Evolutionary conservation across 1,139 yeast genomes (phyloP).

Genomic region (Suhomyces panamericanus): DNA sequence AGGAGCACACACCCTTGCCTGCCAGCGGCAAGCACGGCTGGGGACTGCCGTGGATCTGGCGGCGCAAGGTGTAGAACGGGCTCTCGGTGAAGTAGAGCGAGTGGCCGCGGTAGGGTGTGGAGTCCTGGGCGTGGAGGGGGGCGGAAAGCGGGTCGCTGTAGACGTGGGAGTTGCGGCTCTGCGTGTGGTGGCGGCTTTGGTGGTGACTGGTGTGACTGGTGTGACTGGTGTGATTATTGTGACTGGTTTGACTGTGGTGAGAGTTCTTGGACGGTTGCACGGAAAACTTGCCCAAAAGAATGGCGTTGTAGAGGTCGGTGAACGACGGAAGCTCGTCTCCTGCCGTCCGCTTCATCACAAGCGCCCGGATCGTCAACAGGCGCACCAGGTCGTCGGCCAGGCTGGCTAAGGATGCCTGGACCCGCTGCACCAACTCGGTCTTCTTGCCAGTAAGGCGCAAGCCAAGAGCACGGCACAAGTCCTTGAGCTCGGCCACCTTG

Average conservation of each 20-base stretch:
- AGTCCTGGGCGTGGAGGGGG: conserved; percentile 13
- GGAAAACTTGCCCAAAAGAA: conserved; percentile 15
- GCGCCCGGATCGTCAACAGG: conserved; percentile 42
- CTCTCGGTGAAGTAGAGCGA: conserved; percentile 48
- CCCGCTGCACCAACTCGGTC: conserved; percentile 49
- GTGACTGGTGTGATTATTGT: too few species aligned
- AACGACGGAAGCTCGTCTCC: conserved; percentile 40
- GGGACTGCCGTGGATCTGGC: conserved; percentile 49
- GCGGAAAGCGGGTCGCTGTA: too few species aligned
- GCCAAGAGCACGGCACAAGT: conserved; percentile 36
- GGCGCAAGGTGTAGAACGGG: conserved; percentile 52
- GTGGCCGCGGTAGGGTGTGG: conserved; percentile 29
- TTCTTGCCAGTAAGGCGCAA: conserved; percentile 52
- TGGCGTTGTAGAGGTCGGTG: conserved; percentile 29
- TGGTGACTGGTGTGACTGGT: too few species aligned
- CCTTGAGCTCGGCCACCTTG: conserved; percentile 23
- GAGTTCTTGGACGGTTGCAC: conserved; percentile 10
- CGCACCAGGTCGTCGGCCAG: conserved; percentile 39
- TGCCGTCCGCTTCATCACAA: conserved; percentile 38
- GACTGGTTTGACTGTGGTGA: neutral
- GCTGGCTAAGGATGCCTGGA: conserved; percentile 40
- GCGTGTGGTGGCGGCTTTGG: too few species aligned
- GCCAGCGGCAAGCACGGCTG: conserved; percentile 32
- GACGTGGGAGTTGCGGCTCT: too few species aligned
- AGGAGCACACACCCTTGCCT: conserved; percentile 41